Base-by-base conservation (phyloP, 208 protist species). In the Trichomonas tenax region DNA sequence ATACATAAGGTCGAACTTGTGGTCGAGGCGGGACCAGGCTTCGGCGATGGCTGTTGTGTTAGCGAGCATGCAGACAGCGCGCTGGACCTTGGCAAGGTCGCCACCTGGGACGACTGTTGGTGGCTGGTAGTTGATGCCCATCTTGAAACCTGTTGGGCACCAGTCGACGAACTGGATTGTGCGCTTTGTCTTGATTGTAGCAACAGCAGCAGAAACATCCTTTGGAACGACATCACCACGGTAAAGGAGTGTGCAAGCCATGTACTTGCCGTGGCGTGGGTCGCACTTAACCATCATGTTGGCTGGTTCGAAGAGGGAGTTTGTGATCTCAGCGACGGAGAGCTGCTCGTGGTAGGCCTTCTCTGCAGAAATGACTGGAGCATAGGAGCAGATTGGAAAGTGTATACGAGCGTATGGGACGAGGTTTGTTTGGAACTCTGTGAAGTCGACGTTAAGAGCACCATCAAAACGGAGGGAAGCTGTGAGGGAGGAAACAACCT, bases 381-480 rank as follows among this genome's bases (percentile, higher is more conserved):
- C 98, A 97, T 98, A 99, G 96, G 98, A 98, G 34, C 97, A 97
- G 38, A 99, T 96, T 96, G 98, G 97, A 97, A 99, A 99, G 97
- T 99, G 98, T 96, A 99, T 99, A 97, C 99, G 98, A 49, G 99
- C 98, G 98, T 99, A 99, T 96, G 99, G 99, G 95, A 99, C 98
- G 89, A 99, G 97, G 97, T 99, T 99, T 97, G 98, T 99, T 98
- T 99, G 98, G 97, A 99, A 99, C 98, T 99, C 98, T 93, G 97
- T 99, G 82, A 99, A 97, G 97, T 99, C 98, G 63, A 99, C 98
- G 97, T 99, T 99, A 90, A 99, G 97, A 49, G 98, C 97, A 96
- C 98, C 98, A 84, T 98, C 97, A 98, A 99, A 99, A 97, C 98
- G 98, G 31, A 99, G 98, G 14, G 98, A 99, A 40, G 98, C 98